phyloP scores from a whole-genome alignment of 1,284 basidiomycete genomes.

The Kwoniella shivajii region DNA sequence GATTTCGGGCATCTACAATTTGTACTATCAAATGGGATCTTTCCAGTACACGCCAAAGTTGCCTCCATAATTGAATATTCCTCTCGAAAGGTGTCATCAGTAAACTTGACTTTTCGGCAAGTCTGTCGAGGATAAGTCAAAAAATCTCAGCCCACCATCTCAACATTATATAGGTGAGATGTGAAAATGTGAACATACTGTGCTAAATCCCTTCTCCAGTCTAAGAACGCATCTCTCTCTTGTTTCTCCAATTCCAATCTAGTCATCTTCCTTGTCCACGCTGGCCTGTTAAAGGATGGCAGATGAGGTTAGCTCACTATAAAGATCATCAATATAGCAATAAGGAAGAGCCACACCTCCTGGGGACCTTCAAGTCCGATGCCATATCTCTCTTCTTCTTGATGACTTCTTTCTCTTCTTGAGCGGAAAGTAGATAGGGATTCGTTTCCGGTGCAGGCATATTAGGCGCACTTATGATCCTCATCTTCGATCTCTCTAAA shows the following conservation, averaged over 20 bases:
- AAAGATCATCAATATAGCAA: too few relatives aligned
- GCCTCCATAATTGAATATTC: conserved; percentile 94
- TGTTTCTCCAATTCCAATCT: conserved; percentile 76
- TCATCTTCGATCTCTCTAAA: conserved; percentile 85
- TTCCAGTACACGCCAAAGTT: conserved; percentile 92
- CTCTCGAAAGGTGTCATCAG: conserved; percentile 93
- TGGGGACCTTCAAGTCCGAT: conserved; percentile 74
- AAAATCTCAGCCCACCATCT: not conserved
- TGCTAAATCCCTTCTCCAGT: conserved; percentile 88
- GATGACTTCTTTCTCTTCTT: conserved; percentile 77
- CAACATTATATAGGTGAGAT: not conserved
- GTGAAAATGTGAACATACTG: conserved; percentile 62
- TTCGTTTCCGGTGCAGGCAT: conserved; percentile 63
- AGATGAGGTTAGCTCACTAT: not conserved
- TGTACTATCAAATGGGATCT: conserved; percentile 91
- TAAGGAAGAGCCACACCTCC: conserved; percentile 51
- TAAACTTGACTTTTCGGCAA: conserved; percentile 59
- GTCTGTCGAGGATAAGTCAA: conserved; percentile 20
- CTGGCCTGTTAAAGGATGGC: conserved; percentile 40
- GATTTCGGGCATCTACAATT: conserved; percentile 94
- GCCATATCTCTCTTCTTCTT: conserved; percentile 73
- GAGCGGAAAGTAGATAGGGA: conserved; percentile 80
- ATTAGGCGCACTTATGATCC: conserved; percentile 74
- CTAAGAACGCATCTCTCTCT: conserved; percentile 84
- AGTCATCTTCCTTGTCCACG: conserved; percentile 79